phyloP scores from a whole-genome alignment of 345 rosid species.

The Lepidium sativum region DNA sequence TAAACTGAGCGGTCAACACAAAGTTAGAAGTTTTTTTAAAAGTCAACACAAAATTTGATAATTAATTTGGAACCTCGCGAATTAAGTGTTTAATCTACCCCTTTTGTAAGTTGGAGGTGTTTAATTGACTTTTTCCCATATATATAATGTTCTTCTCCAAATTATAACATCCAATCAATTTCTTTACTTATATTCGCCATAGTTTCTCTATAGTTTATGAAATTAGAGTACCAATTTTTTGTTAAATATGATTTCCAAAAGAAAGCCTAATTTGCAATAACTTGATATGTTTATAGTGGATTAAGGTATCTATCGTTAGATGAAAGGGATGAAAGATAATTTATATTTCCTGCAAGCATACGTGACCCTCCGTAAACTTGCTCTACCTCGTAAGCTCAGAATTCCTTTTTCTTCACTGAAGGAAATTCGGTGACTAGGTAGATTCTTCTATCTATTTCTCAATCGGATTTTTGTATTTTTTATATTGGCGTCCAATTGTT shows the following conservation, averaged over 20 bases:
- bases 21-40: too few species aligned
- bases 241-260: background rate
- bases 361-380: background rate
- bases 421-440: background rate
- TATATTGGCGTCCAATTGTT: too few species aligned
- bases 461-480: background rate
- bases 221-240: too few species aligned
- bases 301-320: constrained; percentile 21
- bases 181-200: background rate
- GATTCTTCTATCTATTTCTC: constrained; percentile 3
- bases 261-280: constrained; percentile 10
- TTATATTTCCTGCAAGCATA: background rate
- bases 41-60: too few species aligned
- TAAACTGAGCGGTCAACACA: too few species aligned
- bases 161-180: background rate
- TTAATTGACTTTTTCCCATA: too few species aligned
- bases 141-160: background rate
- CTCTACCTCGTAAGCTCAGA: background rate
- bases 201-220: background rate
- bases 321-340: constrained; percentile 9
- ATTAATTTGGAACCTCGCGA: too few species aligned
- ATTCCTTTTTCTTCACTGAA: background rate
- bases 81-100: too few species aligned
- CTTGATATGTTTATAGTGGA: background rate
- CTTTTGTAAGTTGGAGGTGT: too few species aligned